Evolutionary conservation across 192 early-diverging fungal genomes (phyloP), one percentile per base, ranked within the genome.

Genomic region (Podila epigama): DNA sequence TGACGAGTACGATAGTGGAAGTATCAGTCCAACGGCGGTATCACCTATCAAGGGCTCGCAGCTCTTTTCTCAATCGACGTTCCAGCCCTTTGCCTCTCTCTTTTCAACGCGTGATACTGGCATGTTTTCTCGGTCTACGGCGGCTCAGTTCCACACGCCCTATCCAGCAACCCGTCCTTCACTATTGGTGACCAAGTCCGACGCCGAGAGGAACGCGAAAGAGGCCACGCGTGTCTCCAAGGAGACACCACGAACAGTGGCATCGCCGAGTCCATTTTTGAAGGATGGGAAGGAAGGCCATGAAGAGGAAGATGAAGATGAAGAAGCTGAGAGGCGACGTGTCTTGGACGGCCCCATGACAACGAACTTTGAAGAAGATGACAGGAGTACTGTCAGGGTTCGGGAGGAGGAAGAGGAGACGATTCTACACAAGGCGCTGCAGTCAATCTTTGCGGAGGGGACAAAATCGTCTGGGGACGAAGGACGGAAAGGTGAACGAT

Each of bases 21-120:
- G 34, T 39, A 68, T 77, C 35, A 77, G 65, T 37, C 61, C 73
- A 8, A 66, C 73, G 32, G 60, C 66, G 32, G 66, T 77, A 1
- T 77, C 73, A 2, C 73, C 73, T 8, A 63, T 77, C 32, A 32
- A 53, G 33, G n/a, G 27, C 32, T 12, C 53, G n/a, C 16, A 48
- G 20, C 9, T 25, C 4, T 3, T 61, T 15, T 33, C 62, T 5
- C 32, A 66, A 27, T 34, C 57, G 3, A 52, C 51, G 8, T 60
- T 50, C 22, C 29, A 20, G 8, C 16, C 25, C 10, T 66, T 62
- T 27, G 39, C 57, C 5, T 51, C 60, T 16, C 28, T 57, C 16
- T 57, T 57, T 33, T 48, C 44, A 15, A 48, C 44, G 44, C 44
- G 44, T 48, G 44, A 9, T 48, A 8, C 20, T 22, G 5, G 20